Evolutionary conservation across 805 yeast species (phyloP).

Genomic region (Wickerhamiella hasegawae): DNA sequence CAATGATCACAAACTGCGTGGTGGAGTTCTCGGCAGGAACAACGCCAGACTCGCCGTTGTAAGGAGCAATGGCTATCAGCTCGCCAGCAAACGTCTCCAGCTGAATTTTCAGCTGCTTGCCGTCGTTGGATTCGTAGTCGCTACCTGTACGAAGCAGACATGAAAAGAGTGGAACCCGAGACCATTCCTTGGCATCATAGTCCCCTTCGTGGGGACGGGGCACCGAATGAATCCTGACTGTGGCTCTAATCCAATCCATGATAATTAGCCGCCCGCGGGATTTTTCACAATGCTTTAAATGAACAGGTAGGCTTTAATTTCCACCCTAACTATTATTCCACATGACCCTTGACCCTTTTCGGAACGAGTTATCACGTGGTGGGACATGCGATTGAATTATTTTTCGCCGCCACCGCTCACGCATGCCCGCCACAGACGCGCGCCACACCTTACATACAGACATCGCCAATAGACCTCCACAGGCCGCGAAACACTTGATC

Average conservation of each 20-base stretch:
- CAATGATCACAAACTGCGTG: constrained; percentile 24
- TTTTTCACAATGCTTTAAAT: no score
- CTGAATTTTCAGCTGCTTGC: constrained; percentile 12
- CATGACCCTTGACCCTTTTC: no score
- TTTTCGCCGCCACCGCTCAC: no score
- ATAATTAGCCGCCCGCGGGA: no score
- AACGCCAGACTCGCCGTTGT: constrained; percentile 19
- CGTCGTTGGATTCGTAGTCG: background rate
- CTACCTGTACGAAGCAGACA: constrained; percentile 1
- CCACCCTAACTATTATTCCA: no score
- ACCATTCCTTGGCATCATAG: constrained; percentile 3
- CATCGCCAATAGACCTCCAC: no score
- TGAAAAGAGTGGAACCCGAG: constrained; percentile 3
- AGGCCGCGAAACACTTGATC: no score
- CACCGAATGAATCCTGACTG: constrained; percentile 1
- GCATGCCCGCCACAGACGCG: no score
- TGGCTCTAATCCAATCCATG: background rate
- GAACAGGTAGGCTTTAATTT: no score
- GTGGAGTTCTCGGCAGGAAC: constrained; percentile 21
- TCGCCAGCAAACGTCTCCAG: constrained; percentile 20
- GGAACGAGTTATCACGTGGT: no score
- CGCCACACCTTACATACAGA: no score
- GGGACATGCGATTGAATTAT: no score
- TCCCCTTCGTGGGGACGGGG: background rate
- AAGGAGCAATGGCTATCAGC: constrained; percentile 25